Conservation (phyloP, 1,284 basidiomycete genomes). For the Cronartium quercuum region DNA sequence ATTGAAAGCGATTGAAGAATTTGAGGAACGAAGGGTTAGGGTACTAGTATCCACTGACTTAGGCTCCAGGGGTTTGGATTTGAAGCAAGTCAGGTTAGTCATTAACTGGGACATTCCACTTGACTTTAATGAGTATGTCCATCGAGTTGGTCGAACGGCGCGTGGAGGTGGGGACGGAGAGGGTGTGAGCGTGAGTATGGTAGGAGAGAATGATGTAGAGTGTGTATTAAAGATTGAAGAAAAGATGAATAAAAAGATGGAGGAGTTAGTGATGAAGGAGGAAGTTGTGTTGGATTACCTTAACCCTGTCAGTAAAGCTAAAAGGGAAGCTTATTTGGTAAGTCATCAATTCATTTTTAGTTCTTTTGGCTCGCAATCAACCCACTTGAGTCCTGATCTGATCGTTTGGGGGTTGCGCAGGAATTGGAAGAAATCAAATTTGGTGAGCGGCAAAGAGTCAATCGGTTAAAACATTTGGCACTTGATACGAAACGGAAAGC, state of each 20-base stretch:
- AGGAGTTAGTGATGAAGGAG: constrained; percentile 70
- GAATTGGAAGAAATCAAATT: constrained; percentile 38
- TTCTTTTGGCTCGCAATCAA: not conserved
- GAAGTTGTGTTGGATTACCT: constrained; percentile 74
- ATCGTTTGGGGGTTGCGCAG: not conserved
- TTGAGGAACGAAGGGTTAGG: constrained; percentile 60
- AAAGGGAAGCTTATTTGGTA: constrained; percentile 89
- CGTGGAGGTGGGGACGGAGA: constrained; percentile 56
- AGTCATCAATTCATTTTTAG: constrained; percentile 43
- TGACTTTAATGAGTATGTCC: constrained; percentile 57
- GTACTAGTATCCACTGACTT: constrained; percentile 49
- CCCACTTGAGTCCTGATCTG: not conserved
- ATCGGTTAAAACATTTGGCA: constrained; percentile 24
- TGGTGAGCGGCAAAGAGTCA: constrained; percentile 26
- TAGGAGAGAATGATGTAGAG: constrained; percentile 87
- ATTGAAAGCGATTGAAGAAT: constrained; percentile 73
- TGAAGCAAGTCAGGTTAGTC: constrained; percentile 72
- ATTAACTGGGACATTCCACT: constrained; percentile 92
- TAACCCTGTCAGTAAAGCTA: constrained; percentile 82
- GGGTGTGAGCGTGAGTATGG: constrained; percentile 85
- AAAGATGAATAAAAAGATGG: constrained; percentile 71
- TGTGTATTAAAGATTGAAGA: constrained; percentile 75
- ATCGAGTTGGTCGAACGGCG: constrained; percentile 71
- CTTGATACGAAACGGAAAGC: constrained; percentile 25
- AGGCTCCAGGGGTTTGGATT: constrained; percentile 49